phyloP scores from a whole-genome alignment of 371 early-diverging fungal genomes.

The Amoeboaphelidium occidentale region DNA sequence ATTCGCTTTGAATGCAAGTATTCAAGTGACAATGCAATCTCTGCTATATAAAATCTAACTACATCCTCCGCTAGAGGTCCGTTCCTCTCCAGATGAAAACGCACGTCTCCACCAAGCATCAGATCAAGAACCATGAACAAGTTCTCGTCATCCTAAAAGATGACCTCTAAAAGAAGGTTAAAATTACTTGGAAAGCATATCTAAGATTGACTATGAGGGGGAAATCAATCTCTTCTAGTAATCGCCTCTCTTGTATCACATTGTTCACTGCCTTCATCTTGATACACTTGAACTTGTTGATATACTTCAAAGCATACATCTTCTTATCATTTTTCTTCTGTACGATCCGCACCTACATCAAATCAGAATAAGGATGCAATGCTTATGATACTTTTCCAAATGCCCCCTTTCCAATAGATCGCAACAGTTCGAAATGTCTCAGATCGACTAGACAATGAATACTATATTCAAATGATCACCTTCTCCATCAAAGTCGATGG shows the following conservation, averaged over 20 bases:
- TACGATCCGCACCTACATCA: constrained; percentile 23
- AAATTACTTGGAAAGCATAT: constrained; percentile 52
- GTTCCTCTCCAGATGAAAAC: constrained; percentile 39
- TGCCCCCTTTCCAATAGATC: constrained; percentile 43
- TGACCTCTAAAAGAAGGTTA: no score
- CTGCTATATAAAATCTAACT: constrained; percentile 49
- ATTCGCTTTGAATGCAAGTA: constrained; percentile 52
- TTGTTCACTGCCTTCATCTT: constrained; percentile 35
- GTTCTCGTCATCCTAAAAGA: constrained; percentile 57
- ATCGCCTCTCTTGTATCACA: constrained; percentile 46
- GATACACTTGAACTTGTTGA: constrained; percentile 44
- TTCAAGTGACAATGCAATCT: constrained; percentile 36
- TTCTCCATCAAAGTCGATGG: neutral
- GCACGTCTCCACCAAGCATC: constrained; percentile 72
- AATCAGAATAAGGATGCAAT: neutral
- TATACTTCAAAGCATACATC: constrained; percentile 54
- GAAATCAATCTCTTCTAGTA: constrained; percentile 48
- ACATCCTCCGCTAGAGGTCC: constrained; percentile 39
- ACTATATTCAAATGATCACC: neutral
- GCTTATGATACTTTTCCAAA: constrained; percentile 58
- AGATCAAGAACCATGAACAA: constrained; percentile 64
- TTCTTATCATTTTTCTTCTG: constrained; percentile 45
- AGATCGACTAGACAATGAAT: constrained; percentile 18
- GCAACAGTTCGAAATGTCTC: constrained; percentile 34
- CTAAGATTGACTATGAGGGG: constrained; percentile 52